phyloP scores from a whole-genome alignment of 2,329 filamentous ascomycete genomes.

The Sporothrix variecibatus region DNA sequence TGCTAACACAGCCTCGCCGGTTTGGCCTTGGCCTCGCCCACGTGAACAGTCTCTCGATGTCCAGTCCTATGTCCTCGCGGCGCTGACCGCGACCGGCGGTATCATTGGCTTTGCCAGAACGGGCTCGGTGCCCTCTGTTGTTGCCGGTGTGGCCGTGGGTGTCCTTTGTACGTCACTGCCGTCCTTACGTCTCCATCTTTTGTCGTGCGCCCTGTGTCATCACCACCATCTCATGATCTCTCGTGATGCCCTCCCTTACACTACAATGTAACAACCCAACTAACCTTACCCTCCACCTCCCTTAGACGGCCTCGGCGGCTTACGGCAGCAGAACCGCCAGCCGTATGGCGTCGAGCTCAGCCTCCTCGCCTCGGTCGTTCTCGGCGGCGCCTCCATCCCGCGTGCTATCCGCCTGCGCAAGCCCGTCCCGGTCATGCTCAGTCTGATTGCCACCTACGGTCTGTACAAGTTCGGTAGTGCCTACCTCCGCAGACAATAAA shows the following conservation, averaged over 20 bases:
- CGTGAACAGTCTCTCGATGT: conserved; percentile 35
- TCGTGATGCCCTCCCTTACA: no score
- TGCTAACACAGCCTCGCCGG: conserved; percentile 19
- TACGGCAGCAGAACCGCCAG: conserved; percentile 73
- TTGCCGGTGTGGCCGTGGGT: conserved; percentile 82
- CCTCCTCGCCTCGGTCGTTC: conserved; percentile 81
- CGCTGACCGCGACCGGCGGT: conserved; percentile 83
- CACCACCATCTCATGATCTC: neutral
- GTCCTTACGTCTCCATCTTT: neutral
- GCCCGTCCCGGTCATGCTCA: conserved; percentile 79
- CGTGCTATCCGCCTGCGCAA: conserved; percentile 82
- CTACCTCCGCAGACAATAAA: conserved; percentile 48
- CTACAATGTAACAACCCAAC: neutral
- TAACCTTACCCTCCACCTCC: neutral
- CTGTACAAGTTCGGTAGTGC: conserved; percentile 77
- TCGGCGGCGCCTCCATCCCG: conserved; percentile 82
- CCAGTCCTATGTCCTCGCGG: conserved; percentile 76
- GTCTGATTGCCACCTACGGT: conserved; percentile 76
- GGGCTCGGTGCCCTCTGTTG: conserved; percentile 81
- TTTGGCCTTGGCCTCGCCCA: neutral
- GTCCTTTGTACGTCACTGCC: conserved; percentile 53
- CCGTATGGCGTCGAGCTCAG: conserved; percentile 85
- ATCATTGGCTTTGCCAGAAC: conserved; percentile 84
- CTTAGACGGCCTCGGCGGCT: conserved; percentile 73
- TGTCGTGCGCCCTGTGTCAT: neutral